Percentiles rank a stretch among this genome's conserved stretches.
Evolutionary conservation across 371 early-diverging fungal species (phyloP).

Genomic region (Mucor sp.): DNA sequence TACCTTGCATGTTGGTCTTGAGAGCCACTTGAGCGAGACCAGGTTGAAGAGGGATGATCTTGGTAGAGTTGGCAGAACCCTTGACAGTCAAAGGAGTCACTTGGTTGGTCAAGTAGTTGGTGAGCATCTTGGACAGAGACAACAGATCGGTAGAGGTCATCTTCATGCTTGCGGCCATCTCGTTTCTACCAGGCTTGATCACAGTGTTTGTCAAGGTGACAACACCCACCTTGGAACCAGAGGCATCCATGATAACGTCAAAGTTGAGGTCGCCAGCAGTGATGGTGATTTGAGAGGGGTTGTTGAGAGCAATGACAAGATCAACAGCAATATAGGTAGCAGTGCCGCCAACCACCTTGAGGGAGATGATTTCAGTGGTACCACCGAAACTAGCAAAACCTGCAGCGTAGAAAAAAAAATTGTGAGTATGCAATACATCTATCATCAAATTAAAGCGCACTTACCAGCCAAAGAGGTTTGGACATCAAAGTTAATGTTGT

Average conservation of each 20-base stretch:
- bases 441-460: not conserved
- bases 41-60: constrained; percentile 42
- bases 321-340: constrained; percentile 42
- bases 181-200: constrained; percentile 49
- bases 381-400: constrained; percentile 52
- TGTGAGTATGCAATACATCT: not conserved
- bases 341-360: constrained; percentile 50
- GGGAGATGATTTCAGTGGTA: constrained; percentile 39
- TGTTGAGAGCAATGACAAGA: constrained; percentile 45
- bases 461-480: constrained; percentile 53
- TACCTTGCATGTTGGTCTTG: constrained; percentile 45
- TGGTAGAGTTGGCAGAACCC: constrained; percentile 44
- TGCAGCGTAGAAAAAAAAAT: constrained; percentile 6
- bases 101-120: constrained; percentile 40
- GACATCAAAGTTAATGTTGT: constrained; percentile 52
- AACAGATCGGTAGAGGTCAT: constrained; percentile 24
- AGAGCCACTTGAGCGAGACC: constrained; percentile 47
- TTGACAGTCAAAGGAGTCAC: constrained; percentile 43
- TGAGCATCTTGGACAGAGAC: constrained; percentile 29
- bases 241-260: constrained; percentile 41
- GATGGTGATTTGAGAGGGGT: constrained; percentile 59
- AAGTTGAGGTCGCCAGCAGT: constrained; percentile 53
- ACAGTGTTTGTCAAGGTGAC: constrained; percentile 39
- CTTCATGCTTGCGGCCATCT: constrained; percentile 29
- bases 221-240: constrained; percentile 39